Evolutionary conservation across 108 stramenopile genomes (phyloP).

Genomic region (Poteriospumella lacustris): DNA sequence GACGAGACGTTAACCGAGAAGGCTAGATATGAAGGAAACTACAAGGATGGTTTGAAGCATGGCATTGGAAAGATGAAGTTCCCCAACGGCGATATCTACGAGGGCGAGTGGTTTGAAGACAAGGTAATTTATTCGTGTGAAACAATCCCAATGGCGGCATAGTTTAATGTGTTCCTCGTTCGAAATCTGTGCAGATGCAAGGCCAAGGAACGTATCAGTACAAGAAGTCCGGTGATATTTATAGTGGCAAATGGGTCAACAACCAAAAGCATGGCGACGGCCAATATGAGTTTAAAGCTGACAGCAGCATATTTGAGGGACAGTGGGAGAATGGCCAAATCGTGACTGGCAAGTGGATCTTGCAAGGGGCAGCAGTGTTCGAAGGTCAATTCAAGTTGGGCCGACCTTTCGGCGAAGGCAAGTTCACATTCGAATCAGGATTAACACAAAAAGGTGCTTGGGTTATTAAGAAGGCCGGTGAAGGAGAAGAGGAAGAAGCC

Average conservation of each 20-base stretch:
- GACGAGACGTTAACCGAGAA: constrained; percentile 42
- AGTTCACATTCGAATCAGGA: constrained; percentile 40
- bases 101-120: constrained; percentile 47
- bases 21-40: constrained; percentile 48
- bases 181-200: neutral
- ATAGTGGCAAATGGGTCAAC: constrained; percentile 44
- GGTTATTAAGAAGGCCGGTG: constrained; percentile 13
- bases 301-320: constrained; percentile 44
- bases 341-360: constrained; percentile 45
- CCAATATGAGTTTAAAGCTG: constrained; percentile 45
- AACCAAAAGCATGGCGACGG: constrained; percentile 45
- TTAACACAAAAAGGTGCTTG: constrained; percentile 43
- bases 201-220: constrained; percentile 49
- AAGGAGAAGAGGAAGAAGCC: constrained; percentile 46
- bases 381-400: constrained; percentile 43
- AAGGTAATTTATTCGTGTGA: too few relatives aligned
- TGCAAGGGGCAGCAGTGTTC: constrained; percentile 45
- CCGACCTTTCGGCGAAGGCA: constrained; percentile 46
- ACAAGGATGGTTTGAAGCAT: constrained; percentile 46
- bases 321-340: constrained; percentile 46
- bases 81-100: constrained; percentile 53
- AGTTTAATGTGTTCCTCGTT: too few relatives aligned
- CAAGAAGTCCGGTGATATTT: constrained; percentile 47
- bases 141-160: too few relatives aligned
- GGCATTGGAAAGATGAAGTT: constrained; percentile 50